These are phyloP conservation scores for Pneumocystis oryctolagi DNA, from an alignment of 1,139 yeast species.

Conservation along the genomic window DNA sequence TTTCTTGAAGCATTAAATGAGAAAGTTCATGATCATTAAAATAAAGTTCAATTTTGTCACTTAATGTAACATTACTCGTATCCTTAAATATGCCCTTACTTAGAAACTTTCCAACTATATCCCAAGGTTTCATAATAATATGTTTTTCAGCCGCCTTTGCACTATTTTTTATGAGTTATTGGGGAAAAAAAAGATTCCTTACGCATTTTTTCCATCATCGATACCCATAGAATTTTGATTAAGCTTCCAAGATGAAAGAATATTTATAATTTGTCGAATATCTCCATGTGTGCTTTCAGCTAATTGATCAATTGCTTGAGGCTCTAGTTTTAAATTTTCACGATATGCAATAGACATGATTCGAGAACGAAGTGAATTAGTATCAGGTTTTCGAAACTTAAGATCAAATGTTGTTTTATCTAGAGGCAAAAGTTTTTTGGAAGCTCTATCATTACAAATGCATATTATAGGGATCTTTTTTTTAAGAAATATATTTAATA, in stretches of 20 bases:
- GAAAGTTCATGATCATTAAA: conserved; percentile 91
- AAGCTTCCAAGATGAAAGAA: conserved; percentile 68
- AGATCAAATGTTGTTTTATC: conserved; percentile 73
- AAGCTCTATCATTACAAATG: conserved; percentile 80
- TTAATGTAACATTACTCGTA: conserved; percentile 39
- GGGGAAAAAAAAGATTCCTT: conserved; percentile 1
- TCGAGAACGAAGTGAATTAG: conserved; percentile 64
- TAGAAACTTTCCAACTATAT: conserved; percentile 59
- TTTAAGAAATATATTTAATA: neutral
- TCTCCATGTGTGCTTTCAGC: conserved; percentile 80
- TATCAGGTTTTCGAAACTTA: conserved; percentile 79
- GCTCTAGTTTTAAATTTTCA: conserved; percentile 68
- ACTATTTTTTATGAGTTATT: conserved; percentile 30
- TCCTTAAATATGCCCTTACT: conserved; percentile 47
- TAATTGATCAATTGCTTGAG: conserved; percentile 66
- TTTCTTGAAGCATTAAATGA: conserved; percentile 93
- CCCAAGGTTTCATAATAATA: conserved; percentile 83
- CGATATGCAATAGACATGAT: conserved; percentile 81
- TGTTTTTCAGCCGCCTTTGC: conserved; percentile 75
- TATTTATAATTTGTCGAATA: conserved; percentile 83
- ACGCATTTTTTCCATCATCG: conserved; percentile 27
- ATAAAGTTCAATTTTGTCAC: conserved; percentile 75
- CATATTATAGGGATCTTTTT: conserved; percentile 58
- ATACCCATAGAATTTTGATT: conserved; percentile 49
- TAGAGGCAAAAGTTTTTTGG: conserved; percentile 93